phyloP scores from a whole-genome alignment of 2,329 filamentous ascomycete genomes.

The Diaporthe ilicicola region DNA sequence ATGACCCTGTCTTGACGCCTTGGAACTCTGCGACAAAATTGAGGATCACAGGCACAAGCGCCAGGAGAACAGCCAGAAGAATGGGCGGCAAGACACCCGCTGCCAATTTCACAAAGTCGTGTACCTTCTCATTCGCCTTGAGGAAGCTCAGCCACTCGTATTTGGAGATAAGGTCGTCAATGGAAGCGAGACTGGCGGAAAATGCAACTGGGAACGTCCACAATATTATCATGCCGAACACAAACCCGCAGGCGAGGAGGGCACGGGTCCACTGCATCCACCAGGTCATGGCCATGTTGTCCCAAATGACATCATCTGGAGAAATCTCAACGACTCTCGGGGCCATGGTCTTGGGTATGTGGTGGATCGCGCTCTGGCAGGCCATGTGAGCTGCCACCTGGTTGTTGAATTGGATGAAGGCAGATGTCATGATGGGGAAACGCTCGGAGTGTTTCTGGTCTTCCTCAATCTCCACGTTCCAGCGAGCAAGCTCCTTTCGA shows the following conservation, averaged over 20 bases:
- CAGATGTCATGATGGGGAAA: constrained; percentile 93
- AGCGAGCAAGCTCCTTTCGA: constrained; percentile 81
- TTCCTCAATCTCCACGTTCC: constrained; percentile 91
- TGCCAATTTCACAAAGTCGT: constrained; percentile 70
- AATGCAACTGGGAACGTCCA: constrained; percentile 94
- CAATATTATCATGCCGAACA: constrained; percentile 80
- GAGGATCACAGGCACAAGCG: constrained; percentile 83
- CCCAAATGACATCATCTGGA: constrained; percentile 92
- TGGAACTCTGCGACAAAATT: constrained; percentile 76
- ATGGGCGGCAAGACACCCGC: constrained; percentile 87
- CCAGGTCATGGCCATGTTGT: constrained; percentile 96
- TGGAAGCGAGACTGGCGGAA: constrained; percentile 82
- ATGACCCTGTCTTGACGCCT: constrained; percentile 83
- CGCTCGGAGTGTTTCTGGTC: constrained; percentile 87
- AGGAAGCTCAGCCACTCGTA: constrained; percentile 79
- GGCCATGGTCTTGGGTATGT: constrained; percentile 91
- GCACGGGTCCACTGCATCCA: constrained; percentile 87
- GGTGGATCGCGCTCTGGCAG: constrained; percentile 89
- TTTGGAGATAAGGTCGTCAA: constrained; percentile 72
- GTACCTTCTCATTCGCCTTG: constrained; percentile 62
- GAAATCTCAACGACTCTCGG: constrained; percentile 93
- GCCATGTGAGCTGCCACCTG: constrained; percentile 99
- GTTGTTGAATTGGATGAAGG: constrained; percentile 98
- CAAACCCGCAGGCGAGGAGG: constrained; percentile 68
- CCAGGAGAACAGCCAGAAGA: constrained; percentile 78